Percentiles rank a stretch among this genome's conserved stretches.
These are phyloP conservation scores for Metroxylon sagu DNA, from an alignment of 176 grass and related monocot species.

Conservation along the genomic window DNA sequence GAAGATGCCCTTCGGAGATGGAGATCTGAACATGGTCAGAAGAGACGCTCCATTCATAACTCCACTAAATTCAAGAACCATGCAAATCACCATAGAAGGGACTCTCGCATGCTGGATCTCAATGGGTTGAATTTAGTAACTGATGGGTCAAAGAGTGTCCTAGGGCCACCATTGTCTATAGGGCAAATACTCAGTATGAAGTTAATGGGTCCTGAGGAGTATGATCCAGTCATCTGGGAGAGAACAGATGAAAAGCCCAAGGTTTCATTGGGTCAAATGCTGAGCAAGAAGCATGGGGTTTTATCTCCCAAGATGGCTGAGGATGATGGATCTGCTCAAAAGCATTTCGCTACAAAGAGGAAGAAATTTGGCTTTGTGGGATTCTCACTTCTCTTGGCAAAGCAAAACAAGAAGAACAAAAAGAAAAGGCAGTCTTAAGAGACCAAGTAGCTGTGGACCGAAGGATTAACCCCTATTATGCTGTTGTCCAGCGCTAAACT, in stretches of 20 bases:
- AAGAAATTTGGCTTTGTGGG: slow-evolving; percentile 65
- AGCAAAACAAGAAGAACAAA: slow-evolving; percentile 62
- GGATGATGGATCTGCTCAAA: slow-evolving; percentile 20
- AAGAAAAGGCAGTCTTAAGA: slow-evolving; percentile 61
- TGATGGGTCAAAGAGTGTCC: slow-evolving; percentile 27
- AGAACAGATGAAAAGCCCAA: slow-evolving; percentile 31
- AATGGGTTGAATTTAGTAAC: slow-evolving; percentile 23
- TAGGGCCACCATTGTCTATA: slow-evolving; percentile 58
- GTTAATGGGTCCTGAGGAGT: slow-evolving; percentile 46
- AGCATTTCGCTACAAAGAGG: slow-evolving; percentile 44
- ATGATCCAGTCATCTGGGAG: slow-evolving; percentile 40
- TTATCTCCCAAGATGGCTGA: neutral
- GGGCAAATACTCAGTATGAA: slow-evolving; percentile 96
- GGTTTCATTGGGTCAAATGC: slow-evolving; percentile 75
- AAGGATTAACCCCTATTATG: too few species aligned
- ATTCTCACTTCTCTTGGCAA: slow-evolving; percentile 54
- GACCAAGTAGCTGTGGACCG: too few species aligned
- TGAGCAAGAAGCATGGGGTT: slow-evolving; percentile 47
- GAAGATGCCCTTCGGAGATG: slow-evolving; percentile 59
- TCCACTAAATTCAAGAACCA: slow-evolving; percentile 61
- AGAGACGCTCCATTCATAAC: slow-evolving; percentile 21
- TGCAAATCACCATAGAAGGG: slow-evolving; percentile 19
- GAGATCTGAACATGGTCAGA: slow-evolving; percentile 45
- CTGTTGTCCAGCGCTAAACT: too few species aligned
- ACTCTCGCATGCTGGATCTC: slow-evolving; percentile 4